Conservation (phyloP, 139 green algal genomes). For the Ulvella scutata region DNA sequence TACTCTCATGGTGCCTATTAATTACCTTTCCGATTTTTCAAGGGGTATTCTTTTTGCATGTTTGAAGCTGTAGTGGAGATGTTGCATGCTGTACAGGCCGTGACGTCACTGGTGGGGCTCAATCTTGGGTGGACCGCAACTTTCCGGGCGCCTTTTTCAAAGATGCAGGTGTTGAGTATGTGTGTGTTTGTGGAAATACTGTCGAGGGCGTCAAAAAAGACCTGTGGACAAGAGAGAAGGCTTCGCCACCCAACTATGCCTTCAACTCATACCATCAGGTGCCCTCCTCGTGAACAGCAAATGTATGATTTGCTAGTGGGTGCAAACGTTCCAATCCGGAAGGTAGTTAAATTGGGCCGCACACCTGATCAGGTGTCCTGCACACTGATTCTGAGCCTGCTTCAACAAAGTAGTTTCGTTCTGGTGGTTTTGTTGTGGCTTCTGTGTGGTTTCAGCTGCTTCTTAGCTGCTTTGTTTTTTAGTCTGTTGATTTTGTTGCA, state of each 20-base stretch:
- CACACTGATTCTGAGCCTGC: not conserved
- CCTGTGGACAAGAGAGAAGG: not conserved
- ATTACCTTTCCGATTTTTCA: too few species aligned
- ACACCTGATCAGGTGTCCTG: not conserved
- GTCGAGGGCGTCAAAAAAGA: conserved; percentile 19
- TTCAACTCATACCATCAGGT: not conserved
- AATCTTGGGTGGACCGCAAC: not conserved
- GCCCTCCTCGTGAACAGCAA: not conserved
- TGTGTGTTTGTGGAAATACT: conserved; percentile 30
- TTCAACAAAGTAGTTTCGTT: too few species aligned
- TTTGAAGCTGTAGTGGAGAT: too few species aligned
- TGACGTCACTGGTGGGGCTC: not conserved
- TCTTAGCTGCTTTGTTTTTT: too few species aligned
- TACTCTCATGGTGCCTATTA: too few species aligned
- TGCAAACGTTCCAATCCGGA: not conserved
- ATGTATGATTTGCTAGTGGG: not conserved
- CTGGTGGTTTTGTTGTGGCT: too few species aligned
- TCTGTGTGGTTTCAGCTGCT: too few species aligned
- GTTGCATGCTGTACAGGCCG: not conserved
- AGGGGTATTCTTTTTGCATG: too few species aligned
- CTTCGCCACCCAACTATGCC: not conserved
- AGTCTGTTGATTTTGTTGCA: too few species aligned
- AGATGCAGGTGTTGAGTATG: conserved; percentile 28
- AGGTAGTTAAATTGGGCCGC: not conserved
- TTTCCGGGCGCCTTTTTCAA: conserved; percentile 30